Base-by-base conservation (phyloP, 1,284 basidiomycete genomes). In the Somion occarium region DNA sequence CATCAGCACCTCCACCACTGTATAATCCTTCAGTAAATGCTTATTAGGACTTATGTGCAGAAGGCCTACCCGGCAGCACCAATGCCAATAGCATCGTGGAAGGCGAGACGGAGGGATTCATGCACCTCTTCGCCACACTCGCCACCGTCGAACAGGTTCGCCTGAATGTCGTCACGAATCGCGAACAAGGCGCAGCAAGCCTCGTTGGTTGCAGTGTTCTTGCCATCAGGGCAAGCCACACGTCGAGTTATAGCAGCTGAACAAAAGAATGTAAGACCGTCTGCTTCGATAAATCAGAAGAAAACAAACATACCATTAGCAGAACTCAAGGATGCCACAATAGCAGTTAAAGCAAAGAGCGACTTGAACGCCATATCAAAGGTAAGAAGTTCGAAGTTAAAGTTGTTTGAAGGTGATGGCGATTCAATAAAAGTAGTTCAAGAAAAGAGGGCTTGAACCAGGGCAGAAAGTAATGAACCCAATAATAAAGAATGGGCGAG, bases 121-220 rank as follows among this genome's bases (percentile, higher is more conserved):
- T 63, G 65, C 12, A 59, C 61, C 27, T 67, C 61, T 41, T 64
- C 61, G 23, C 63, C 61, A 47, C 64, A 61, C 38, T 45, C 48
- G 38, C 51, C 53, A 48, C 55, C 55, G 39, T 70, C 68, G 59
- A 71, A 71, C 13, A 73, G 63, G 56, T 70, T 65, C 27, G 58
- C 42, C 57, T 73, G 71, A 38, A 73, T 59, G 45, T 69, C 67
- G 11, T 70, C 66, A 13, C 66, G 60, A 20, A 71, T 58, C 37
- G 69, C 62, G 64, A 72, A 72, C 42, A 64, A 59, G 49, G 62
- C 57, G 55, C 71, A 73, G 59, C 72, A 73, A 3, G 70, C 70
- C 25, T 59, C 65, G 53, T 73, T 70, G 3, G 66, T 61, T 24
- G 66, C 69, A 12, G 61, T 64, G 44, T 65, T 57, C 20, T 54